Conservation (phyloP, 2,329 filamentous ascomycete species). For the Alternaria triticina region DNA sequence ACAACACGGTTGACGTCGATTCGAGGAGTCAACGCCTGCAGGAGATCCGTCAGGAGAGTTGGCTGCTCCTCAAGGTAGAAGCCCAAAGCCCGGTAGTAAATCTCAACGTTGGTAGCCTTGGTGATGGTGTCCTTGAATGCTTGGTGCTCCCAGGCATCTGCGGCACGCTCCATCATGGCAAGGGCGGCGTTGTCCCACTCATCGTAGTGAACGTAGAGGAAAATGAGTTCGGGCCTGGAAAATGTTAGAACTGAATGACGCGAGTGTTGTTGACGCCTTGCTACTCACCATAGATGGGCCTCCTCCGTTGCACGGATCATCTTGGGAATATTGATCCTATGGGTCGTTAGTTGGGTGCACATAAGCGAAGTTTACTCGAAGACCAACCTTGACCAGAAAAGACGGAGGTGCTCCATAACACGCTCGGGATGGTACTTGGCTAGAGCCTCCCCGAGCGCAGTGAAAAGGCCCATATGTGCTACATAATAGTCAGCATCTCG, state of each 20-base stretch:
- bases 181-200: constrained; percentile 97
- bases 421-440: constrained; percentile 95
- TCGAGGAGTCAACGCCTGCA: constrained; percentile 88
- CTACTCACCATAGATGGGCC: constrained; percentile 74
- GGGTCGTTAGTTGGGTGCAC: constrained; percentile 37
- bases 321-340: constrained; percentile 96
- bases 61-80: constrained; percentile 99
- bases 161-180: constrained; percentile 95
- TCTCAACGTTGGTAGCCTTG: constrained; percentile 98
- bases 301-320: constrained; percentile 93
- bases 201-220: constrained; percentile 98
- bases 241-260: neutral
- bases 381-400: constrained; percentile 73
- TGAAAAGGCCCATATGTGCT: constrained; percentile 94
- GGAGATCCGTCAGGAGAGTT: constrained; percentile 90
- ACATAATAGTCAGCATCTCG: constrained; percentile 1
- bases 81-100: constrained; percentile 96
- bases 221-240: constrained; percentile 82
- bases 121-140: constrained; percentile 99
- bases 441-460: constrained; percentile 86
- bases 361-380: neutral
- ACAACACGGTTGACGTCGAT: constrained; percentile 99
- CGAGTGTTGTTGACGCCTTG: too few species aligned
- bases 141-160: constrained; percentile 98
- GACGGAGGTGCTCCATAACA: constrained; percentile 97